phyloP scores from a whole-genome alignment of 2,329 filamentous ascomycete genomes.

The Macrophomina pseudophaseolina region DNA sequence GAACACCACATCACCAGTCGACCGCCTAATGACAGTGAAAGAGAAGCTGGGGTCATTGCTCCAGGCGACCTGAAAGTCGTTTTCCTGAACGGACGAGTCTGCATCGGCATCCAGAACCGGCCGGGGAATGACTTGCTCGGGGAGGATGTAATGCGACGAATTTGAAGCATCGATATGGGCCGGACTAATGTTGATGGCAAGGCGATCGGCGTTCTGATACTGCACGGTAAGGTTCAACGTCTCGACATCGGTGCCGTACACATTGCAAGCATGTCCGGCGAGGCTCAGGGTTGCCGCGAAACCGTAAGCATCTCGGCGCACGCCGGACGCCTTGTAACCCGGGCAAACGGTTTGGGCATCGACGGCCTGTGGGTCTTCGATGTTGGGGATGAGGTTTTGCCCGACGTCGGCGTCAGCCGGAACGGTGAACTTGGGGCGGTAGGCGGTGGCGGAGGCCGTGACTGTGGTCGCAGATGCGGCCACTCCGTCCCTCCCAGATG shows the following conservation, averaged over 20 bases:
- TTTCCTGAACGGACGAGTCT: conserved; percentile 46
- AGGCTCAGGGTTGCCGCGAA: conserved; percentile 59
- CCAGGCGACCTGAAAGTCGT: conserved; percentile 60
- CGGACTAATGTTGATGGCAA: conserved; percentile 74
- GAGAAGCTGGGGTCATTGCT: conserved; percentile 63
- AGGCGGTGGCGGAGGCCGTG: conserved; percentile 38
- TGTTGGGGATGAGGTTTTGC: conserved; percentile 60
- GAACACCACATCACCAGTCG: conserved; percentile 70
- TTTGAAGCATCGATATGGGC: conserved; percentile 66
- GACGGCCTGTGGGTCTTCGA: conserved; percentile 66
- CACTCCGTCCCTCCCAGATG: background rate
- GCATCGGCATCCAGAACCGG: conserved; percentile 55
- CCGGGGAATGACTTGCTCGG: conserved; percentile 66
- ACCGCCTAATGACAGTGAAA: conserved; percentile 62
- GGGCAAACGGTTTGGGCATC: conserved; percentile 68
- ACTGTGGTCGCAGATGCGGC: background rate
- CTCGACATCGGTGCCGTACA: conserved; percentile 77
- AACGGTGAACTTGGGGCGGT: conserved; percentile 43
- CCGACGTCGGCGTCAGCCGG: conserved; percentile 43
- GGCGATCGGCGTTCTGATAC: conserved; percentile 67
- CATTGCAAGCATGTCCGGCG: conserved; percentile 67
- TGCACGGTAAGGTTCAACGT: conserved; percentile 70
- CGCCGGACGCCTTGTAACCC: conserved; percentile 61
- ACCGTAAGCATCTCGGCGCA: conserved; percentile 53
- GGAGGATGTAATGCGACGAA: conserved; percentile 69